Conservation (phyloP, 2,329 filamentous ascomycete genomes). For the Coniochaeta pulveracea region DNA sequence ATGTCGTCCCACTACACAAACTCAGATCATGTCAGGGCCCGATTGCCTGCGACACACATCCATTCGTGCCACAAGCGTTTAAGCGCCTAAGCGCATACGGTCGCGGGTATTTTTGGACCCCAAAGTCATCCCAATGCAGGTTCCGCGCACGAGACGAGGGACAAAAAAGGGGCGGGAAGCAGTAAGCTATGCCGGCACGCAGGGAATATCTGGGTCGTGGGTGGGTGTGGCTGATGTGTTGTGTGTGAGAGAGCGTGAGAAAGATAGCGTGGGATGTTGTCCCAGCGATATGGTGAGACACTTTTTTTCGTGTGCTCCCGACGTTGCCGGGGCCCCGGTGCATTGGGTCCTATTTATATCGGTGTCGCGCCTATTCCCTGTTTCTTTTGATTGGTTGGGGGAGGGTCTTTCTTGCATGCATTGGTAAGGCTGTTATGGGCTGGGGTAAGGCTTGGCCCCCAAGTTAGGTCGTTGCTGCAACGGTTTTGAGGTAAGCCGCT, state of each 20-base stretch:
- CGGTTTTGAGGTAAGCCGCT: background rate
- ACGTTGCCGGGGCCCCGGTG: no score
- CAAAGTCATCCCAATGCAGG: background rate
- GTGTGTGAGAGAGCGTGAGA: background rate
- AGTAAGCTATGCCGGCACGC: background rate
- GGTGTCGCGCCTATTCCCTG: no score
- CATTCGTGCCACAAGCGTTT: no score
- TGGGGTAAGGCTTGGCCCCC: slow-evolving; percentile 10
- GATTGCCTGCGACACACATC: no score
- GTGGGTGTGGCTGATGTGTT: background rate
- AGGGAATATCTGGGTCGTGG: no score
- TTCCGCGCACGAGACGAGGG: background rate
- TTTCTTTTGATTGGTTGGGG: background rate
- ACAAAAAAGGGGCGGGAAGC: background rate
- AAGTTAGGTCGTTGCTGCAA: slow-evolving; percentile 1
- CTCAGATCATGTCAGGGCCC: no score
- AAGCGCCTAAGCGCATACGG: no score
- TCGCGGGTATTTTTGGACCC: background rate
- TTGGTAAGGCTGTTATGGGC: slow-evolving; percentile 5
- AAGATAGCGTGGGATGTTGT: background rate
- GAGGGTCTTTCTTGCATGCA: slow-evolving; percentile 2
- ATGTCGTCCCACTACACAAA: no score
- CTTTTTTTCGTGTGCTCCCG: background rate
- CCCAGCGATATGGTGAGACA: no score
- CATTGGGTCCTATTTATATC: no score